A percentile compares a stretch with the other conserved stretches of the same genome.
Evolutionary conservation across 176 grass and related monocot species (phyloP).

Genomic region (Carex kokanica): DNA sequence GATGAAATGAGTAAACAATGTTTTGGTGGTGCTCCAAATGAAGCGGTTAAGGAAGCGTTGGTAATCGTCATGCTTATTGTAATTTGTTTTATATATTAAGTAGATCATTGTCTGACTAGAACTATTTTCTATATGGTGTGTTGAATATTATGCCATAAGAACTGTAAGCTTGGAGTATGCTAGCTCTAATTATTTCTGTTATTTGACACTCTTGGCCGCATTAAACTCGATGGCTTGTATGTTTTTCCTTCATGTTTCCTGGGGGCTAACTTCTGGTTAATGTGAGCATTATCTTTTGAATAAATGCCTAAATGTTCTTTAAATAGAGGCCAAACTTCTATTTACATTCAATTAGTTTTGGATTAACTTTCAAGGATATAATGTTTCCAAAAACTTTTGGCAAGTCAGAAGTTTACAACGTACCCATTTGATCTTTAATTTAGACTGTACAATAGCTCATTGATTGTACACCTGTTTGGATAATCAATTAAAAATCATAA

Average conservation of each 20-base stretch:
- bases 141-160: conserved; percentile 7
- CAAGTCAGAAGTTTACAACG: neutral
- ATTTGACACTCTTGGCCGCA: neutral
- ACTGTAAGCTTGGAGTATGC: neutral
- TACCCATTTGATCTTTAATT: neutral
- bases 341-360: neutral
- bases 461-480: neutral
- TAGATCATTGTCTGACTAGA: neutral
- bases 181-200: conserved; percentile 8
- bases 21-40: neutral
- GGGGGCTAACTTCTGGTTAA: neutral
- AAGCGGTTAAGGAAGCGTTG: neutral
- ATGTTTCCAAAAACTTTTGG: neutral
- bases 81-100: conserved; percentile 15
- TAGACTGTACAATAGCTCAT: neutral
- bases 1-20: conserved; percentile 25
- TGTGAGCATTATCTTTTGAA: neutral
- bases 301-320: neutral
- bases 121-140: conserved; percentile 21
- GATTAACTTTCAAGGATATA: neutral
- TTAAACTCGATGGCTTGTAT: neutral
- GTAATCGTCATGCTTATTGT: neutral
- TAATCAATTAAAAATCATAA: neutral
- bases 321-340: neutral
- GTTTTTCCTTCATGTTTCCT: neutral